Conservation (phyloP, 768 basidiomycete genomes). For the Trametes villosa region DNA sequence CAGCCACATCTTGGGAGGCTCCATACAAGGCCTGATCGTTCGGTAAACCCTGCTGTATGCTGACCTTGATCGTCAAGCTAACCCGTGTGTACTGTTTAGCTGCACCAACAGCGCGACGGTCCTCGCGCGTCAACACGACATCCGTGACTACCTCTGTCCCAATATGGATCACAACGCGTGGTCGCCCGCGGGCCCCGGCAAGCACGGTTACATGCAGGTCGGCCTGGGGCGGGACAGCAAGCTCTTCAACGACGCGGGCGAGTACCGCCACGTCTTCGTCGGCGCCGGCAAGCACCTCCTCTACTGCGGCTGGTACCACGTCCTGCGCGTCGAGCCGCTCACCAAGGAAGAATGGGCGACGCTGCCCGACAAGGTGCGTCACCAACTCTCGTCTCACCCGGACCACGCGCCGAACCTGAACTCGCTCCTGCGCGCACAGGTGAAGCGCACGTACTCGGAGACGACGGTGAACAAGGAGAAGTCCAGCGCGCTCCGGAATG, state of each 20-base stretch:
- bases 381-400: neutral
- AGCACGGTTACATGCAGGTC: constrained; percentile 61
- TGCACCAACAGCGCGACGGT: constrained; percentile 27
- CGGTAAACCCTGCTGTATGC: constrained; percentile 1
- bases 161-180: constrained; percentile 57
- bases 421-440: constrained; percentile 10
- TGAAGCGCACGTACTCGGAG: constrained; percentile 38
- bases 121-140: constrained; percentile 36
- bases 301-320: constrained; percentile 53
- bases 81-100: neutral
- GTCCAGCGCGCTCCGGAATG: constrained; percentile 39
- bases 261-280: constrained; percentile 51
- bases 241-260: constrained; percentile 43
- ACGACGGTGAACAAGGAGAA: constrained; percentile 43
- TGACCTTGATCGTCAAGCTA: neutral
- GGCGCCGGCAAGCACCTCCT: constrained; percentile 45
- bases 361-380: constrained; percentile 44
- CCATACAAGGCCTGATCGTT: constrained; percentile 35
- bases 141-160: constrained; percentile 52
- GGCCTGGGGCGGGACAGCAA: constrained; percentile 50
- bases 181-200: constrained; percentile 52
- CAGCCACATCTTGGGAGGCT: constrained; percentile 44
- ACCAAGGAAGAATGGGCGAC: constrained; percentile 51
- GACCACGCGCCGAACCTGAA: no score
- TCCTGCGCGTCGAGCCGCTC: constrained; percentile 43